These are phyloP conservation scores for Boechera stricta DNA, from an alignment of 345 rosid species.

Conservation along the genomic window DNA sequence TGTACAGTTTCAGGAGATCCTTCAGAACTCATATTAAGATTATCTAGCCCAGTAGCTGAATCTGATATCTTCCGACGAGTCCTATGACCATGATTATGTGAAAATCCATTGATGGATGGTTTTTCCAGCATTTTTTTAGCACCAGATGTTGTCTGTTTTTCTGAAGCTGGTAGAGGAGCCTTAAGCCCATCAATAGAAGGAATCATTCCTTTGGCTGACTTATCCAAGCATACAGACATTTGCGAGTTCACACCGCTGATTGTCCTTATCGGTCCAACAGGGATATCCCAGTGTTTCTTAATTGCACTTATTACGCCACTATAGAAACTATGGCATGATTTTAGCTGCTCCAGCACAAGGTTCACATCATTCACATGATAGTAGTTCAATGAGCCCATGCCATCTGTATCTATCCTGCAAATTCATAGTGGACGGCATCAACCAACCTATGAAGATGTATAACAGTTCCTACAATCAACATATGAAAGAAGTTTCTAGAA, in stretches of 20 bases:
- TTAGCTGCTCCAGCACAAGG: conserved; percentile 65
- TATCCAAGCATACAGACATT: conserved; percentile 45
- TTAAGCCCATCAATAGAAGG: conserved; percentile 45
- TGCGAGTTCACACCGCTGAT: conserved; percentile 48
- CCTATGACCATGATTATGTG: conserved; percentile 45
- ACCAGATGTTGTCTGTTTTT: conserved; percentile 36
- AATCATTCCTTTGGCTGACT: conserved; percentile 43
- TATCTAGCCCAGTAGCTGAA: conserved; percentile 49
- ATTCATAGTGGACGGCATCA: conserved; percentile 38
- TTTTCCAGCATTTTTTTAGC: conserved; percentile 51
- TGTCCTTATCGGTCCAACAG: conserved; percentile 49
- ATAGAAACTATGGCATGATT: conserved; percentile 59
- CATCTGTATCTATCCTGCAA: conserved; percentile 81
- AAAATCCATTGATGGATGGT: conserved; percentile 47
- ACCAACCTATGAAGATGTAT: conserved; percentile 28
- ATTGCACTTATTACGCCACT: conserved; percentile 64
- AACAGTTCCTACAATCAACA: conserved; percentile 24
- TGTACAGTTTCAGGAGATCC: conserved; percentile 67
- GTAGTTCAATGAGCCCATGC: conserved; percentile 57
- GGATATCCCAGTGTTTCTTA: conserved; percentile 62
- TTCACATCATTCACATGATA: conserved; percentile 69
- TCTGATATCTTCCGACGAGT: conserved; percentile 45
- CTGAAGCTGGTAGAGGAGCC: conserved; percentile 35
- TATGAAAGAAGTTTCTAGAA: conserved; percentile 16
- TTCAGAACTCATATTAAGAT: conserved; percentile 56